Base-by-base conservation (phyloP, 75 land plant genomes). In the Pseudotsuga menziesii region DNA sequence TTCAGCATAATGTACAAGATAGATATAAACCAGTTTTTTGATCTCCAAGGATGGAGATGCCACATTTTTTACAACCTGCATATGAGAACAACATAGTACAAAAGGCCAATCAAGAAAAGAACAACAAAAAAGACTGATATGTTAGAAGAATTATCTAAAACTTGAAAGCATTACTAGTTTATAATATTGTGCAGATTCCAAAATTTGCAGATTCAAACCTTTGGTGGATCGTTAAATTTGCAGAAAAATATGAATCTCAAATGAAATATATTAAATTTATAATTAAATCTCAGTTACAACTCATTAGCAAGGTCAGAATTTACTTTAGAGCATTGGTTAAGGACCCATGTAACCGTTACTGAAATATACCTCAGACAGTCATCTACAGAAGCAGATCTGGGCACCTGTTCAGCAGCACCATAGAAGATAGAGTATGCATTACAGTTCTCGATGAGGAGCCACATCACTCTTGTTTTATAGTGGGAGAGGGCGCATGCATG, bases 51-150 rank as follows among this genome's bases (percentile, higher is more conserved):
- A 86, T 57, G 83, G 87, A 63, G 99, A 87, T 52, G 99, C 99
- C 69, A 94, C 98, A 75, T 91, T 94, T 72, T 97, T 97, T n/a
- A 97, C 99, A 48, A 97, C 99, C 99, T 97, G 82, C 69, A 72
- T 19, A 23, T 22, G 48, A 55, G 44, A 55, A 73, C 16, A 66
- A n/a, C 55, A 73, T 20, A 73, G 57, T 23, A 73, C 6, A 17
- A 41, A n/a, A 39, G 9, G 13, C n/a, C 41, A 64, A 17, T 64
- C 2, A 64, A 64, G 39, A 29, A 41, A 69, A 1, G 39, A 39
- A 19, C 4, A 39, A 17, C 44, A 20, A 39, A 13, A 13, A 41
- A 41, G 20, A 20, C 2, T 35, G 6, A 44, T 7, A 12, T 69
- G 48, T 8, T 19, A 20, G 36, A 69, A 1, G 39, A 8, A 20